Evolutionary conservation across 768 basidiomycete genomes (phyloP).

Genomic region (Mycena maculata): DNA sequence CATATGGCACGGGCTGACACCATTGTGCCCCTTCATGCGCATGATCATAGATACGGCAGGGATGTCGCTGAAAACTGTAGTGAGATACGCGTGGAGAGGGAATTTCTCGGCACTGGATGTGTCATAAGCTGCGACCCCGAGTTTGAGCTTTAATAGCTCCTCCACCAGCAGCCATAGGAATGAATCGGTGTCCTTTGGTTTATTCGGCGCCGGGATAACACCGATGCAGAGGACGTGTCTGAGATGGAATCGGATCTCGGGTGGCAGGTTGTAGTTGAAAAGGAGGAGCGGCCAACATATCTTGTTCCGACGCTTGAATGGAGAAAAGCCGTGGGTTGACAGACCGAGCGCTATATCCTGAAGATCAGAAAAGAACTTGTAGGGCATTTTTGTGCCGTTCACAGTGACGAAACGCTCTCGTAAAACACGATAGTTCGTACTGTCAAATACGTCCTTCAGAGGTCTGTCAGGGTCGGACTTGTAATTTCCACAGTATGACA

Average conservation of each 20-base stretch:
- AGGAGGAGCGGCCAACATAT: slow-evolving; percentile 49
- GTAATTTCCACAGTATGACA: no score
- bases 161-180: slow-evolving; percentile 47
- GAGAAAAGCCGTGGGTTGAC: slow-evolving; percentile 49
- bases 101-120: no score
- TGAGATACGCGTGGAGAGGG: no score
- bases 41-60: no score
- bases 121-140: no score
- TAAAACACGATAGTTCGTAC: slow-evolving; percentile 36
- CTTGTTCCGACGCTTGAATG: slow-evolving; percentile 40
- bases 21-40: slow-evolving; percentile 21
- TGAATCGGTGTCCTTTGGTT: slow-evolving; percentile 45
- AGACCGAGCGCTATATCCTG: slow-evolving; percentile 51
- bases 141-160: no score
- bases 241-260: slow-evolving; percentile 42
- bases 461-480: no score
- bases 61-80: no score
- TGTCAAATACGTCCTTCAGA: slow-evolving; percentile 49
- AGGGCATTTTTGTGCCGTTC: slow-evolving; percentile 30
- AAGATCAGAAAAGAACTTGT: slow-evolving; percentile 45
- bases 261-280: slow-evolving; percentile 46
- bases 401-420: slow-evolving; percentile 33
- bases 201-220: slow-evolving; percentile 48
- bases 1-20: slow-evolving; percentile 14
- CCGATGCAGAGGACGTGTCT: slow-evolving; percentile 45